Evolutionary conservation across 2,329 filamentous ascomycete genomes (phyloP).

Genomic region (Calonectria naviculata): DNA sequence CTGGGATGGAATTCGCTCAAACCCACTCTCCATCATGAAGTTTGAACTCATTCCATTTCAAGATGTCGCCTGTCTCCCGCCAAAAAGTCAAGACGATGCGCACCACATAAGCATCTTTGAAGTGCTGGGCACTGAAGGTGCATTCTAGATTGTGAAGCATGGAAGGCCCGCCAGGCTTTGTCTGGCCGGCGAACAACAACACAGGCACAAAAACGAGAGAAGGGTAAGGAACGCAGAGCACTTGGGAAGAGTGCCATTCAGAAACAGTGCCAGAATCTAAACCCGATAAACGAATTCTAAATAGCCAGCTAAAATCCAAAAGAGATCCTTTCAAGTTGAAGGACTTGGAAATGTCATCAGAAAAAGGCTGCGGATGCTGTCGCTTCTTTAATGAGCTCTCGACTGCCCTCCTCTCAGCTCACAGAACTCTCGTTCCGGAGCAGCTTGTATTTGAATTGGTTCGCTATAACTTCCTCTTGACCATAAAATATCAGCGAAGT

Average conservation of each 20-base stretch:
- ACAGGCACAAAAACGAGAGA: neutral
- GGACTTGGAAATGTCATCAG: neutral
- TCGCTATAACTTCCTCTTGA: neutral
- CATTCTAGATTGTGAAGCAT: conserved; percentile 1
- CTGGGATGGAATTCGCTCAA: neutral
- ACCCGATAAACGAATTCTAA: neutral
- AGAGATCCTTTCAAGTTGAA: neutral
- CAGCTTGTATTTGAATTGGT: neutral
- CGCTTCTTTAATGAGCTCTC: neutral
- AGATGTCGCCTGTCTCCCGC: neutral
- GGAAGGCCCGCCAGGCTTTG: neutral
- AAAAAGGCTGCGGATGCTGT: neutral
- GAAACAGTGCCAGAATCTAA: neutral
- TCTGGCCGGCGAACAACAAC: neutral
- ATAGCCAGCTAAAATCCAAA: neutral
- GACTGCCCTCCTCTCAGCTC: neutral
- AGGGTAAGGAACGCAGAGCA: neutral
- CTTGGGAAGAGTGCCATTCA: neutral
- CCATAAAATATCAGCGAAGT: neutral
- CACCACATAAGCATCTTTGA: neutral
- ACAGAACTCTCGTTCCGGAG: neutral
- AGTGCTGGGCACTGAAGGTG: neutral
- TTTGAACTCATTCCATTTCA: neutral
- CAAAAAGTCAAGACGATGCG: neutral
- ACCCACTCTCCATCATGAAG: neutral